These are phyloP conservation scores for Plasmodium yoelii DNA, from an alignment of 169 alveolate genomes.

Conservation along the genomic window DNA sequence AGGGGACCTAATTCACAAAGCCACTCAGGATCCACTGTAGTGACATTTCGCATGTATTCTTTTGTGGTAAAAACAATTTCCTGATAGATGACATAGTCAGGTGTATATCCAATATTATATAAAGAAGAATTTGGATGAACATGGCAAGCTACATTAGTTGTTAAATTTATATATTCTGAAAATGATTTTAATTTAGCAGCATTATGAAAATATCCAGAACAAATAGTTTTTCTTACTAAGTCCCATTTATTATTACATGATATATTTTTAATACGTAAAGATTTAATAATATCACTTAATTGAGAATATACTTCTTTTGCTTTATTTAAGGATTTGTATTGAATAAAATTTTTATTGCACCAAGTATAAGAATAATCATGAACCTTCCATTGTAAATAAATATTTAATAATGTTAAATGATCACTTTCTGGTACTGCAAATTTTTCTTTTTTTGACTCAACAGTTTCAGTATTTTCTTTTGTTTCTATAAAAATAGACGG, in stretches of 20 bases:
- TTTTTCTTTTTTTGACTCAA: conserved; percentile 97
- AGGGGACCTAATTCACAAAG: conserved; percentile 92
- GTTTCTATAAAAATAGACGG: conserved; percentile 98
- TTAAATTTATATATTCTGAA: conserved; percentile 98
- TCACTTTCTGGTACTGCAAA: conserved; percentile 99
- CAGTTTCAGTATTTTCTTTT: conserved; percentile 93
- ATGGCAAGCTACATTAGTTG: conserved; percentile 98
- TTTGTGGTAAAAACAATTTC: conserved; percentile 99
- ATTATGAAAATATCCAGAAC: conserved; percentile 99
- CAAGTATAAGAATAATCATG: conserved; percentile 85
- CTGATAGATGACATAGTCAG: conserved; percentile 99
- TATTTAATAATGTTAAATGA: conserved; percentile 98
- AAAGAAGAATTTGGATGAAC: conserved; percentile 99
- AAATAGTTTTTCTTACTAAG: conserved; percentile 95
- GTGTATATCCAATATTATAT: conserved; percentile 98
- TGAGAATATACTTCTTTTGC: conserved; percentile 85
- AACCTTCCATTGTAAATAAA: conserved; percentile 97
- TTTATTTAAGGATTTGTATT: conserved; percentile 73
- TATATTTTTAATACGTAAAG: conserved; percentile 68
- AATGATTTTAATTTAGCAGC: conserved; percentile 99
- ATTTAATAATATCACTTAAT: conserved; percentile 91
- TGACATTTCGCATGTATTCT: conserved; percentile 98
- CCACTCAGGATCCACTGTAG: conserved; percentile 99
- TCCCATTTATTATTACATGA: conserved; percentile 80
- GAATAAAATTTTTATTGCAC: conserved; percentile 83